These are phyloP conservation scores for Populus deltoides DNA, from an alignment of 345 rosid species.

Conservation along the genomic window DNA sequence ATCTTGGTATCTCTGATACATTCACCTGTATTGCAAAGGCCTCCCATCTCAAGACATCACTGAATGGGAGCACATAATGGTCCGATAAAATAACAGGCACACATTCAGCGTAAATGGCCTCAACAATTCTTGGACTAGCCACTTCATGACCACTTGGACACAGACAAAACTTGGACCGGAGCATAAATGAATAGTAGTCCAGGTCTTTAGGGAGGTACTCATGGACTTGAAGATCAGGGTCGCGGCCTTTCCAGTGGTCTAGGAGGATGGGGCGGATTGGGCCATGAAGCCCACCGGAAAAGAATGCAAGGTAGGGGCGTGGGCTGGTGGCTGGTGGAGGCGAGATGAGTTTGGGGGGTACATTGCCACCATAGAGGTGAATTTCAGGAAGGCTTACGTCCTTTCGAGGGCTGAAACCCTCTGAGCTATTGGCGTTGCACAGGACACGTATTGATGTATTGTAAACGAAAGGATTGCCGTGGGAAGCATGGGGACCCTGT, in stretches of 20 bases:
- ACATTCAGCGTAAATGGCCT: constrained; percentile 79
- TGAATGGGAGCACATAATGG: constrained; percentile 68
- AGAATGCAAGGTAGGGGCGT: constrained; percentile 64
- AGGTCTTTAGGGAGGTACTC: constrained; percentile 68
- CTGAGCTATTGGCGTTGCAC: constrained; percentile 92
- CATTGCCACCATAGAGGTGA: constrained; percentile 47
- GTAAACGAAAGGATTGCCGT: constrained; percentile 44
- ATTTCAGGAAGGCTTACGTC: constrained; percentile 85
- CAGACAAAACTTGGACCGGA: constrained; percentile 70
- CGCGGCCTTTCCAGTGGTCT: constrained; percentile 64
- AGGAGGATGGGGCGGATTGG: constrained; percentile 62
- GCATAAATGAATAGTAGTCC: constrained; percentile 65
- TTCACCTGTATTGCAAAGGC: constrained; percentile 61
- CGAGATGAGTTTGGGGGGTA: constrained; percentile 43
- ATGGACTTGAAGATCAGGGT: constrained; percentile 50
- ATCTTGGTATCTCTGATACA: constrained; percentile 57
- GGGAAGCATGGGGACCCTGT: constrained; percentile 77
- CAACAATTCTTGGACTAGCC: constrained; percentile 87
- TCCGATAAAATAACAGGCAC: constrained; percentile 80
- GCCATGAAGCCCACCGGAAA: constrained; percentile 87
- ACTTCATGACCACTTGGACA: constrained; percentile 96
- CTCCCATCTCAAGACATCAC: constrained; percentile 86
- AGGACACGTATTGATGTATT: constrained; percentile 70
- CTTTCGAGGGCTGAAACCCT: constrained; percentile 73
- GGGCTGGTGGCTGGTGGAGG: constrained; percentile 35